Conservation (phyloP, 2,329 filamentous ascomycete species). For the Sporothrix variecibatus region DNA sequence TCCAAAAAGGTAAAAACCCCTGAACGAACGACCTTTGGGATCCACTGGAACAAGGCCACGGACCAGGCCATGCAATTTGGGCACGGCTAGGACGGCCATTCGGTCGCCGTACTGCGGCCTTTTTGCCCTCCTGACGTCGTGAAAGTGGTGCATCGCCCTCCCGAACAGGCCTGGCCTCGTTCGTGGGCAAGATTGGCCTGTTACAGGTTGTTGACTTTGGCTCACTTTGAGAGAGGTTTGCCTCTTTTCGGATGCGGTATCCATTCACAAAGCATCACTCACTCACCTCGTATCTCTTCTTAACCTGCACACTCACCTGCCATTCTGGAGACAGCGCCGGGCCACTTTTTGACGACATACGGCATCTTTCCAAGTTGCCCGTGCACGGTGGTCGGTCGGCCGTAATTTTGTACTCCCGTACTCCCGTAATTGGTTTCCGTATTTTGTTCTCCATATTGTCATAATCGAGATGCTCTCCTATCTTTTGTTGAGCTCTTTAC, state of each 20-base stretch:
- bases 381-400: background rate
- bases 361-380: background rate
- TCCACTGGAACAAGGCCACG: background rate
- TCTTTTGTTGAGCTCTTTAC: background rate
- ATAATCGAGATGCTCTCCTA: background rate
- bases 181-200: background rate
- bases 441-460: background rate
- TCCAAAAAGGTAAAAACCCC: background rate
- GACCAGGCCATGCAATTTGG: background rate
- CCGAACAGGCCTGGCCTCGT: background rate
- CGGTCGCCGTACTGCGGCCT: background rate
- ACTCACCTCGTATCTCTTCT: background rate
- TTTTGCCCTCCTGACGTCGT: background rate
- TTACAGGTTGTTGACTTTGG: constrained; percentile 1
- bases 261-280: background rate
- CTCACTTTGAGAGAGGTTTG: background rate
- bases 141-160: background rate
- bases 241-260: background rate
- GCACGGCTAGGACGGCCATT: background rate
- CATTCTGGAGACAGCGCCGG: background rate
- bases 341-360: background rate
- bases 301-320: background rate
- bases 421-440: background rate
- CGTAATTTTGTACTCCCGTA: background rate
- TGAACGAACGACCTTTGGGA: background rate